Conservation (phyloP, 2,329 filamentous ascomycete genomes). For the Amesomyces nigricolor region DNA sequence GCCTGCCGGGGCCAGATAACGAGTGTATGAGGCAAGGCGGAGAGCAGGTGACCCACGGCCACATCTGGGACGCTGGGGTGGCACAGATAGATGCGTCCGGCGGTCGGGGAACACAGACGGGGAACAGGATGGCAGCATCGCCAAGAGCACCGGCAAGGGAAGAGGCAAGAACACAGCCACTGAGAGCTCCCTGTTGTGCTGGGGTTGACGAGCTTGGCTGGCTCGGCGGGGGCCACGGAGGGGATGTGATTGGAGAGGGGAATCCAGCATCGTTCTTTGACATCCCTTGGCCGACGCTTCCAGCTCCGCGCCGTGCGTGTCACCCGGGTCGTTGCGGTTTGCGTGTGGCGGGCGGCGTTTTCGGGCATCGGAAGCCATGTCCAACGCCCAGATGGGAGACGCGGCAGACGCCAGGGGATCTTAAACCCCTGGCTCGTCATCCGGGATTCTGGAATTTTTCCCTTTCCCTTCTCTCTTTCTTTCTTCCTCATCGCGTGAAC, state of each 20-base stretch:
- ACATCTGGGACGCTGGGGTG: background rate
- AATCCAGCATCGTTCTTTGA: background rate
- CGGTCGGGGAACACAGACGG: conserved; percentile 4
- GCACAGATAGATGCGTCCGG: conserved; percentile 1
- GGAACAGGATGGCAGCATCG: background rate
- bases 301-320: background rate
- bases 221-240: background rate
- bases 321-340: background rate
- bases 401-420: background rate
- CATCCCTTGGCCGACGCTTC: conserved; percentile 10
- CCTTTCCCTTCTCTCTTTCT: conserved; percentile 2
- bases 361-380: conserved; percentile 9
- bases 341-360: conserved; percentile 10
- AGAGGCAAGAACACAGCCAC: conserved; percentile 4
- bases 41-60: conserved; percentile 16
- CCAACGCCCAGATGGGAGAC: background rate
- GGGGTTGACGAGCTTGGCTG: background rate
- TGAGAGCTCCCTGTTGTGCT: background rate
- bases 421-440: conserved; percentile 12
- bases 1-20: background rate
- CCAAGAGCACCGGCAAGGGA: conserved; percentile 2
- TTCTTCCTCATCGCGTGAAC: conserved; percentile 1
- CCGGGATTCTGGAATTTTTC: conserved; percentile 11
- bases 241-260: conserved; percentile 3
- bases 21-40: conserved; percentile 14